These are phyloP conservation scores for Leptographium flavum DNA, from an alignment of 2,329 filamentous ascomycete genomes.

Conservation along the genomic window DNA sequence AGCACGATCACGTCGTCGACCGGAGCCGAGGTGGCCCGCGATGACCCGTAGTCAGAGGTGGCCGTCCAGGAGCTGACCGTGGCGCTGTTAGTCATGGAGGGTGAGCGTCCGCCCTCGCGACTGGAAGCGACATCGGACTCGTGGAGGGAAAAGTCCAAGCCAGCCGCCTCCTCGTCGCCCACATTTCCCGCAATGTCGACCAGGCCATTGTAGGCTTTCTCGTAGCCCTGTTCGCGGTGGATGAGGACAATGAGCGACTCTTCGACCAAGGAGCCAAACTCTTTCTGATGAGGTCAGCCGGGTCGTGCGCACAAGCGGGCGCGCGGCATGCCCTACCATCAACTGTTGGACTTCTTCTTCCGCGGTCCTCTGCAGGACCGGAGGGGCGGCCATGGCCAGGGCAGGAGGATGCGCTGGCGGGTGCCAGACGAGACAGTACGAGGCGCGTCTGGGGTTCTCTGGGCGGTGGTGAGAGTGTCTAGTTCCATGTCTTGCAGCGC, in stretches of 20 bases:
- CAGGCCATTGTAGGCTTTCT: constrained; percentile 43
- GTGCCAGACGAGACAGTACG: neutral
- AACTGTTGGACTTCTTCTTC: constrained; percentile 1
- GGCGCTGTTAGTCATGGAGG: neutral
- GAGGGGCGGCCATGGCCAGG: neutral
- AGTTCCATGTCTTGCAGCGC: neutral
- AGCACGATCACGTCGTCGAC: constrained; percentile 14
- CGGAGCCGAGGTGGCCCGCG: neutral
- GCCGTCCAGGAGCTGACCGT: constrained; percentile 2
- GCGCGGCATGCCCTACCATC: neutral
- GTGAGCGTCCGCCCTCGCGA: neutral
- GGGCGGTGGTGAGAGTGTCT: neutral
- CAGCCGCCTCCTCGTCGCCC: constrained; percentile 51
- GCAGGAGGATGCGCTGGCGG: neutral
- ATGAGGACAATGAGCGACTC: constrained; percentile 66
- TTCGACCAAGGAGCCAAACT: constrained; percentile 64
- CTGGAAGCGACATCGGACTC: neutral
- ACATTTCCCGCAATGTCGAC: constrained; percentile 52
- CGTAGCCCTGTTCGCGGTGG: constrained; percentile 51
- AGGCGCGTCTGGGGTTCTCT: neutral
- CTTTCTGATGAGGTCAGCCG: constrained; percentile 31
- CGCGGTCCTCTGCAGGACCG: neutral
- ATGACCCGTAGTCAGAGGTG: neutral
- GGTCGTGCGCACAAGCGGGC: neutral
- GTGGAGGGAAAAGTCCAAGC: constrained; percentile 59